phyloP scores from a whole-genome alignment of 306 rosid species.

The Rosa persica region DNA sequence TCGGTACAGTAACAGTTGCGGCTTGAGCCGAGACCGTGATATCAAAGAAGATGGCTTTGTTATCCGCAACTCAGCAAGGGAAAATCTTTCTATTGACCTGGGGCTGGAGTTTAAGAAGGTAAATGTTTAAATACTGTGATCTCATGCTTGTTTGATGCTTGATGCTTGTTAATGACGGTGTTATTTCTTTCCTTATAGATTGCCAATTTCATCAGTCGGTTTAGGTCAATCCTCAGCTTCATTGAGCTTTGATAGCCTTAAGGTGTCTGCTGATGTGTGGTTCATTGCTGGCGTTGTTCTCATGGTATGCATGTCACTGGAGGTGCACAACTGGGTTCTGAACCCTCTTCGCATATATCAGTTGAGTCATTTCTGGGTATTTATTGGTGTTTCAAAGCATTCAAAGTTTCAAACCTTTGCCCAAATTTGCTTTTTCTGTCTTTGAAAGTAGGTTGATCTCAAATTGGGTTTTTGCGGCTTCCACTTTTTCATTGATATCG shows the following conservation, averaged over 20 bases:
- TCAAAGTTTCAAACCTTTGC: too few species aligned
- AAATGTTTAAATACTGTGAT: constrained; percentile 11
- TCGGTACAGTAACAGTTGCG: too few species aligned
- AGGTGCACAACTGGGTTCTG: too few species aligned
- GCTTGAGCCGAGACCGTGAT: too few species aligned
- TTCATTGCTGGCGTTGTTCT: constrained; percentile 72
- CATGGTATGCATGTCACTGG: constrained; percentile 53
- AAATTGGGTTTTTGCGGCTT: too few species aligned
- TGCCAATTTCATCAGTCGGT: constrained; percentile 71
- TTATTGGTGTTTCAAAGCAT: too few species aligned
- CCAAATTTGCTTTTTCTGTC: too few species aligned
- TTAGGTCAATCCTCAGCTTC: constrained; percentile 92
- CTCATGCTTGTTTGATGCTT: constrained; percentile 14
- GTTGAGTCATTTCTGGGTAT: too few species aligned
- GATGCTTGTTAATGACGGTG: constrained; percentile 16
- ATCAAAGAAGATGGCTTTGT: constrained; percentile 73
- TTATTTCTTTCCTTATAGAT: constrained; percentile 50
- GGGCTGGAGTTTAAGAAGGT: constrained; percentile 99
- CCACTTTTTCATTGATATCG: too few species aligned
- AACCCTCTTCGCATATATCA: too few species aligned
- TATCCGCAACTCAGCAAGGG: constrained; percentile 62
- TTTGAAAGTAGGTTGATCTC: too few species aligned
- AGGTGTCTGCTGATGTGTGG: constrained; percentile 88
- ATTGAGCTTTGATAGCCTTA: constrained; percentile 77
- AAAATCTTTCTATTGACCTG: constrained; percentile 84